Evolutionary conservation across 441 rosid species (phyloP).

Genomic region (Pelargonium citronellum): DNA sequence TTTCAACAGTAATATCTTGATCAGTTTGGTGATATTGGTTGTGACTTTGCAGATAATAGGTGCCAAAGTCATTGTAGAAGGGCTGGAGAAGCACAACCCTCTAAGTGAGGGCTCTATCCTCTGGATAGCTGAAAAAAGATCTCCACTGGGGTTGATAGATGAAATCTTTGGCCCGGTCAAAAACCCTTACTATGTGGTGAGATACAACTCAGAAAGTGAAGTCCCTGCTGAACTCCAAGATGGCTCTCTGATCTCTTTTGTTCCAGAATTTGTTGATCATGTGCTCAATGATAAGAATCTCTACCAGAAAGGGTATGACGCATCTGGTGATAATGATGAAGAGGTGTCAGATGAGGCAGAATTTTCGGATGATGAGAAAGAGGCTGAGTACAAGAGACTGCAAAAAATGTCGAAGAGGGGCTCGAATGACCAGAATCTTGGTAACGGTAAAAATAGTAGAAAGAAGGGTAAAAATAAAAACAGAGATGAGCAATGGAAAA

Average conservation of each 20-base stretch:
- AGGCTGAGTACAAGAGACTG: slow-evolving; percentile 66
- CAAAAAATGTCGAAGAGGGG: slow-evolving; percentile 67
- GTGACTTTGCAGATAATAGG: slow-evolving; percentile 48
- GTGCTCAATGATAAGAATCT: slow-evolving; percentile 63
- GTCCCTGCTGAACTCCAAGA: slow-evolving; percentile 53
- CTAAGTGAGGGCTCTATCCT: slow-evolving; percentile 80
- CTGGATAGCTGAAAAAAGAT: slow-evolving; percentile 67
- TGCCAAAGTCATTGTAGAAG: slow-evolving; percentile 81
- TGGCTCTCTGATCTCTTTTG: slow-evolving; percentile 68
- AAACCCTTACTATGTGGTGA: slow-evolving; percentile 72
- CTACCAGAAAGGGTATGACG: slow-evolving; percentile 90
- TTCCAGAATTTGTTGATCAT: slow-evolving; percentile 69
- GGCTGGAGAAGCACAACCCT: slow-evolving; percentile 73
- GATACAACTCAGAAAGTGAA: slow-evolving; percentile 86
- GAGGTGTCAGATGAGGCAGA: slow-evolving; percentile 73
- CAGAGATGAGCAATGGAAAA: slow-evolving; percentile 42
- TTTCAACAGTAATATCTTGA: not conserved
- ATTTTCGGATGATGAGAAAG: slow-evolving; percentile 96
- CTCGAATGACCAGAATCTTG: slow-evolving; percentile 36
- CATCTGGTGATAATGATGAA: slow-evolving; percentile 93
- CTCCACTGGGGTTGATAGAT: slow-evolving; percentile 71
- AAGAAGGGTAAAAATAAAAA: slow-evolving; percentile 37
- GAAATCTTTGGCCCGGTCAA: slow-evolving; percentile 96
- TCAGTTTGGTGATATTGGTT: slow-evolving; percentile 13
- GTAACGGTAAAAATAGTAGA: slow-evolving; percentile 39